phyloP scores from a whole-genome alignment of 768 basidiomycete species.

The Cystofilobasidium capitatum region DNA sequence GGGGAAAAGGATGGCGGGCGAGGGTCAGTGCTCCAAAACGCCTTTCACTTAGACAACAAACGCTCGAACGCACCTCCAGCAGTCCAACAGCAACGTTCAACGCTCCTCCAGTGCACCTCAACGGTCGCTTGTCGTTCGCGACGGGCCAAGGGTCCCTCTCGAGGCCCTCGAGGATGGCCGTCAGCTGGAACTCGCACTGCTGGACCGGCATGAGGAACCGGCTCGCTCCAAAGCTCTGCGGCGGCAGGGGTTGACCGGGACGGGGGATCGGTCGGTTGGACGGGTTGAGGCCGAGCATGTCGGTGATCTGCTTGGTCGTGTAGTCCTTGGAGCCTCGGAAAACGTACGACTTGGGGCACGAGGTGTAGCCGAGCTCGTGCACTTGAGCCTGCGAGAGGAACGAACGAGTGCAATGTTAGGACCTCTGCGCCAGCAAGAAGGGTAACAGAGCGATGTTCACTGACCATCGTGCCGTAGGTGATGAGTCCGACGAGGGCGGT shows the following conservation, averaged over 20 bases:
- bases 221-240: conserved; percentile 32
- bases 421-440: conserved; percentile 29
- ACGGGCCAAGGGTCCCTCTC: conserved; percentile 95
- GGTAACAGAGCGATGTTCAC: too few relatives aligned
- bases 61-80: conserved; percentile 54
- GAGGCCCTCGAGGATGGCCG: conserved; percentile 78
- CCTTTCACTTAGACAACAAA: neutral
- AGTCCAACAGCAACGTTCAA: conserved; percentile 85
- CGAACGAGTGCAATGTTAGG: neutral
- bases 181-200: conserved; percentile 92
- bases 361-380: conserved; percentile 90
- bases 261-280: conserved; percentile 48
- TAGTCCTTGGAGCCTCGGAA: conserved; percentile 99
- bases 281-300: conserved; percentile 84
- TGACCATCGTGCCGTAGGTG: conserved; percentile 93
- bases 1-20: too few relatives aligned
- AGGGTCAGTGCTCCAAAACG: too few relatives aligned
- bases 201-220: conserved; percentile 82
- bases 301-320: conserved; percentile 87
- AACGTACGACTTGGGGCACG: conserved; percentile 96
- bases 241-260: conserved; percentile 39
- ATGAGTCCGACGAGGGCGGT: conserved; percentile 91
- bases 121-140: conserved; percentile 79
- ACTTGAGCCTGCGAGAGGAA: conserved; percentile 66
- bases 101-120: conserved; percentile 92